phyloP scores from a whole-genome alignment of 2,329 filamentous ascomycete species.

The Sporothrix curviconia region DNA sequence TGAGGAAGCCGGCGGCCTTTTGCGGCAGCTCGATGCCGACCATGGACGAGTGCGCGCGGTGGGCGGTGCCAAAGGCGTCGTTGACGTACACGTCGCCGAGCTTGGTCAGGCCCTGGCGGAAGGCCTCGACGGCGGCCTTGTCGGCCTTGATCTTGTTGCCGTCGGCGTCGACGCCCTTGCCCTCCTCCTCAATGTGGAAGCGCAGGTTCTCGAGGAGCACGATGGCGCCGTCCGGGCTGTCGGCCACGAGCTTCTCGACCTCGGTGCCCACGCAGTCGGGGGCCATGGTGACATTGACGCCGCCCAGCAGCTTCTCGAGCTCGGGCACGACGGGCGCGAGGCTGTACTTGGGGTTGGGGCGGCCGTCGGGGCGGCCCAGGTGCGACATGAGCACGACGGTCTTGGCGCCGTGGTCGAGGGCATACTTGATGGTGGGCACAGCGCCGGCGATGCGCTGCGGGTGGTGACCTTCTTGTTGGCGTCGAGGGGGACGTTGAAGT shows the following conservation, averaged over 20 bases:
- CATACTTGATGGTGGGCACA: constrained; percentile 90
- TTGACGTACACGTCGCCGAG: constrained; percentile 97
- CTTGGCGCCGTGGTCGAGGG: constrained; percentile 83
- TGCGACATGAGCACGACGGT: constrained; percentile 96
- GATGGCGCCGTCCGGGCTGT: constrained; percentile 72
- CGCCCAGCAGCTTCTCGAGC: constrained; percentile 78
- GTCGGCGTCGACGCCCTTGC: constrained; percentile 84
- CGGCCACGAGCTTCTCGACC: constrained; percentile 83
- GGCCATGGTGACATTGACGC: constrained; percentile 78
- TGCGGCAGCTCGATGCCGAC: constrained; percentile 92
- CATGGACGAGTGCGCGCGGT: constrained; percentile 99
- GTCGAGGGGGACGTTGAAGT: constrained; percentile 99
- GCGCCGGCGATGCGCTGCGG: constrained; percentile 96
- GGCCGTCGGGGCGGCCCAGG: constrained; percentile 89
- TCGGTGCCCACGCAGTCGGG: constrained; percentile 85
- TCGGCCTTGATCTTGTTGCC: constrained; percentile 99
- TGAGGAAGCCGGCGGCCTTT: constrained; percentile 95
- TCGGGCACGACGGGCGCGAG: constrained; percentile 85
- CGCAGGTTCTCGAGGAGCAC: constrained; percentile 95
- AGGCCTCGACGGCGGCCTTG: constrained; percentile 83
- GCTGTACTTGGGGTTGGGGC: constrained; percentile 86
- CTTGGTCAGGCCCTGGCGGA: constrained; percentile 90
- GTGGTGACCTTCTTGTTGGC: constrained; percentile 88
- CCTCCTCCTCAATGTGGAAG: constrained; percentile 98
- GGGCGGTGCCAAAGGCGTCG: constrained; percentile 96